Conservation (phyloP, 352 stramenopile species). For the Globisporangium mamillatum region DNA sequence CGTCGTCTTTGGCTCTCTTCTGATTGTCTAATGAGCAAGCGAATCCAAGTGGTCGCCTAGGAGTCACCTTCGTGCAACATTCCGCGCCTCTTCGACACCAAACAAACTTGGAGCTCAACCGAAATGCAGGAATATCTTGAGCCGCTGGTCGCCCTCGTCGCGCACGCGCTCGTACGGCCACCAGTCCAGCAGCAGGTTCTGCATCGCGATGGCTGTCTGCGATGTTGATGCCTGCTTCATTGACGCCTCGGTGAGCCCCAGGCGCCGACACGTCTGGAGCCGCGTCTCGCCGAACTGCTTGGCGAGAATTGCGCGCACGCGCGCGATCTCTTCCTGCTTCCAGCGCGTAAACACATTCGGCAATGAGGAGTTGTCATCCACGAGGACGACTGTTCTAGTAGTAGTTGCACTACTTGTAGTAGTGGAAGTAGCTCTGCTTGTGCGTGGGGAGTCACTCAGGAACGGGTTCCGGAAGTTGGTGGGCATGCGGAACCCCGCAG, state of each 20-base stretch:
- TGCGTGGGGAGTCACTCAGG: slow-evolving; percentile 8
- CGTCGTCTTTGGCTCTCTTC: slow-evolving; percentile 9
- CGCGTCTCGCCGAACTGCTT: slow-evolving; percentile 66
- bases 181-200: slow-evolving; percentile 69
- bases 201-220: slow-evolving; percentile 47
- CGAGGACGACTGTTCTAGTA: not conserved
- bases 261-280: slow-evolving; percentile 48
- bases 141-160: slow-evolving; percentile 44
- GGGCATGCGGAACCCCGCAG: slow-evolving; percentile 1
- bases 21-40: not conserved
- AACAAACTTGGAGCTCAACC: slow-evolving; percentile 29
- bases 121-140: slow-evolving; percentile 79
- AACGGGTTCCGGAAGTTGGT: slow-evolving; percentile 12
- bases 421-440: not conserved
- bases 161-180: slow-evolving; percentile 35
- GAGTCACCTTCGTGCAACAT: slow-evolving; percentile 28
- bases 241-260: slow-evolving; percentile 61
- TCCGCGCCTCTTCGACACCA: slow-evolving; percentile 25
- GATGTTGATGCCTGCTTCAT: slow-evolving; percentile 49
- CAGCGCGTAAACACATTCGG: slow-evolving; percentile 55
- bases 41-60: slow-evolving; percentile 18
- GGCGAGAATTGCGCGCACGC: slow-evolving; percentile 39
- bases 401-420: not conserved
- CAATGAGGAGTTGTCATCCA: slow-evolving; percentile 13
- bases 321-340: slow-evolving; percentile 41